Evolutionary conservation across 768 basidiomycete species (phyloP), one percentile per base, ranked within the genome.

Genomic region (Agaricus blazei): DNA sequence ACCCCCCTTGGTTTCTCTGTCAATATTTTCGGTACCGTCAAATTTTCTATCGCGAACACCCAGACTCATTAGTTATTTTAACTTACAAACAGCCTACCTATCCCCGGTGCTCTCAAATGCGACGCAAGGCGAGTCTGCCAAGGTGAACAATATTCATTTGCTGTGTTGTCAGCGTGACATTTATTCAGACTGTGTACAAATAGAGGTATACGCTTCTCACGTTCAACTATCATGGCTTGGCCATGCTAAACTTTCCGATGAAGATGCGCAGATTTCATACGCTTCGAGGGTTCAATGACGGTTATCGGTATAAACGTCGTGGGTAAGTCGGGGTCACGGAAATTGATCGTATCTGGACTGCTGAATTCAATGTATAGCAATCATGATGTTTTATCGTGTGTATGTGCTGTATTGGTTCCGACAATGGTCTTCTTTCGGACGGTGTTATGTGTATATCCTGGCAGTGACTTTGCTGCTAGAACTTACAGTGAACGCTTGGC

Each of bases 1-100:
- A 84, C 80, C 0, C 84, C 84, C 0, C 67, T 85, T 3, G 82
- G 80, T 2, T 86, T 86, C 62, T 74, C 83, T 11, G 64, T 85
- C 41, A 84, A 85, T 55, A 61, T 84, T 12, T 76, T 68, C 53
- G 80, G 76, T 73, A 61, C 49, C n/a, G 24, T 24, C 7, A 19
- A 6, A 24, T 15, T 34, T 14, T 27, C 27, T 3, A 15, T 7
- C 9, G 37, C 41, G 36, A 9, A 14, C 11, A 26, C 12, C 7
- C 19, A 23, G 12, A 4, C 6, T 19, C 42, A 4, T 9, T 42
- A 11, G 31, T 14, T 24, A 8, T n/a, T 19, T 19, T 19, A 0
- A 19, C 19, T 19, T n/a, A 7, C 14, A 46, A 28, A 9, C 19
- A 77, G 76, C 77, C 6, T 79, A 79, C 49, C 54, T 75, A 28